Base-by-base conservation (phyloP, 306 rosid genomes). In the Senna siamea region DNA sequence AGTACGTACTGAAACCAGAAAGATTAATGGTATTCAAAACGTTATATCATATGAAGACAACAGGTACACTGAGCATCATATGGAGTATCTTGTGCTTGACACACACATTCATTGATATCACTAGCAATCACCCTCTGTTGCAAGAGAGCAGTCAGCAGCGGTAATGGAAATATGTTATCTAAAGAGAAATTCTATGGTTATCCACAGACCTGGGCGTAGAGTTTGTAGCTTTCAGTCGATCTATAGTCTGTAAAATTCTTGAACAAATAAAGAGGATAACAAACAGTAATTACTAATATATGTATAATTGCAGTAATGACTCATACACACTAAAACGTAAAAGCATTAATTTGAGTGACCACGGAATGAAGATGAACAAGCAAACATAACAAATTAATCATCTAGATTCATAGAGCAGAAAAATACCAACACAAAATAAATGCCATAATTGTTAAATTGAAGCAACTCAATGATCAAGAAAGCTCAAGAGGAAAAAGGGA, bases 11-110 rank as follows among this genome's bases (percentile, higher is more conserved):
- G 23, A 59, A 75, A 69, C 74, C 76, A 48, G 58, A 54, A 78
- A 74, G 44, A 43, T 51, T 35, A 61, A 32, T 43, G 55, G 43
- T 12, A 41, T 43, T 66, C 62, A 35, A 66, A 66, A 80, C 72
- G 81, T 47, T 19, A 15, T n/a, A 51, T 23, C 13, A 20, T 22
- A 54, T n/a, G 79, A 68, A 73, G 74, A 60, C 3, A 63, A 40
- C 37, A 66, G 62, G 75, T 66, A 34, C 56, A 77, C 93, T 64
- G 81, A 95, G 97, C 99, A 90, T 90, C 98, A 71, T 90, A 95
- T 43, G 99, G 93, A 72, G 97, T 90, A 87, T 92, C 98, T n/a
- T 97, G 99, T 7, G 99, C 98, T 57, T 96, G 89, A 26, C 99
- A 95, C 81, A 95, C 99, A 17, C 96, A 92, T 79, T 95, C 98